Conservation (phyloP, 2,329 filamentous ascomycete species). For the Penicillium brasilianum region DNA sequence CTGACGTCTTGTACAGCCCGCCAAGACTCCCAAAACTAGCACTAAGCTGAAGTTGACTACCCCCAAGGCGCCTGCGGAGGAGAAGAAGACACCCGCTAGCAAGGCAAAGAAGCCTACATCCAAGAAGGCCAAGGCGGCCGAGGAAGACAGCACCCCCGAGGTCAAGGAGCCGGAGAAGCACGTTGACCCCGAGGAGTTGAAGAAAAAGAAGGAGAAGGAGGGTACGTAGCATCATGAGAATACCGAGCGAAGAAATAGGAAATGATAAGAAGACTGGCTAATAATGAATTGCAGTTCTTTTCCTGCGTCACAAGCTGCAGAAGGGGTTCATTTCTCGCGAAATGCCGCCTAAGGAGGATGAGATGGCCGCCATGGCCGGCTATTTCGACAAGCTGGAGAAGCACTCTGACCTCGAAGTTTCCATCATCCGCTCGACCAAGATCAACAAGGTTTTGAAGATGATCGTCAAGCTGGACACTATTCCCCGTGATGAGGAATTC, state of each 20-base stretch:
- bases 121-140: conserved; percentile 55
- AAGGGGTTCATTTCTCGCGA: conserved; percentile 89
- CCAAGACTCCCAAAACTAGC: conserved; percentile 68
- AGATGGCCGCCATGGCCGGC: conserved; percentile 53
- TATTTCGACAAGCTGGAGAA: conserved; percentile 74
- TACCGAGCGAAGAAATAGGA: background rate
- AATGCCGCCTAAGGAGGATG: conserved; percentile 79
- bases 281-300: conserved; percentile 67
- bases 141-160: conserved; percentile 61
- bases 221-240: conserved; percentile 41
- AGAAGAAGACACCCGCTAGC: conserved; percentile 57
- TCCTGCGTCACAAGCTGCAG: conserved; percentile 91
- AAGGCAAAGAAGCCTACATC: conserved; percentile 62
- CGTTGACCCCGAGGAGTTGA: conserved; percentile 60
- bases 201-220: conserved; percentile 64
- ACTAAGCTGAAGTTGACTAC: conserved; percentile 59
- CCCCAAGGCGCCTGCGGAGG: conserved; percentile 62
- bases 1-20: conserved; percentile 52
- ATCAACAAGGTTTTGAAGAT: conserved; percentile 98
- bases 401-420: conserved; percentile 79
- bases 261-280: background rate
- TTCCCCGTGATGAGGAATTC: conserved; percentile 87
- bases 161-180: conserved; percentile 57
- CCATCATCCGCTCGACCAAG: conserved; percentile 88
- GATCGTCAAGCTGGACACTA: conserved; percentile 83